Conservation (phyloP, 257 asterid species). For the Primulina tabacum region DNA sequence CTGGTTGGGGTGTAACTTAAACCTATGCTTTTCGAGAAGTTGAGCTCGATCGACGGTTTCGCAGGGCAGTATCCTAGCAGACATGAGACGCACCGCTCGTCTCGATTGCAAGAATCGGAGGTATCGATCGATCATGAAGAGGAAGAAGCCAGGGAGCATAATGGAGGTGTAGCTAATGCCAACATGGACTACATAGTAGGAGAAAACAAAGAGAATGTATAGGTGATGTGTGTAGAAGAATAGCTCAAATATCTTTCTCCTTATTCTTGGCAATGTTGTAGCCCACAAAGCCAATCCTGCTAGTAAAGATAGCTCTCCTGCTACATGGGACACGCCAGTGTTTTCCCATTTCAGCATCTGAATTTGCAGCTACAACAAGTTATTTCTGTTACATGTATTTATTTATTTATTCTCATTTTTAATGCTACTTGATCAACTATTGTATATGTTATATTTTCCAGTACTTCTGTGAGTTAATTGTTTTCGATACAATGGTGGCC, state of each 20-base stretch:
- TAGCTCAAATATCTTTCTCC: conserved; percentile 74
- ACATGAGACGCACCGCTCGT: conserved; percentile 48
- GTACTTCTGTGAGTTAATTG: too few relatives aligned
- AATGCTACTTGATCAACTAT: too few relatives aligned
- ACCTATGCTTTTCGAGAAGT: conserved; percentile 51
- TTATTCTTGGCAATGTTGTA: conserved; percentile 56
- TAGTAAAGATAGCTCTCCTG: conserved; percentile 73
- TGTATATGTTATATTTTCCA: too few relatives aligned
- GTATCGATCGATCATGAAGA: conserved; percentile 74
- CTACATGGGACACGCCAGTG: conserved; percentile 55
- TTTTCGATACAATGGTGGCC: too few relatives aligned
- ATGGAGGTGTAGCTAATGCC: conserved; percentile 49
- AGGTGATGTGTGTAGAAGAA: conserved; percentile 83
- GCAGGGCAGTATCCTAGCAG: conserved; percentile 60
- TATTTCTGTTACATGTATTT: too few relatives aligned
- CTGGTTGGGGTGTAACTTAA: conserved; percentile 30
- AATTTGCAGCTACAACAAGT: not conserved
- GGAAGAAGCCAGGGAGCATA: conserved; percentile 81
- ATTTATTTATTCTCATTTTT: too few relatives aligned
- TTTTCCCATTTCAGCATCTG: conserved; percentile 76
- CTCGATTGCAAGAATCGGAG: conserved; percentile 75
- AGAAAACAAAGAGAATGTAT: conserved; percentile 62
- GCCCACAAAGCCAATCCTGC: conserved; percentile 68
- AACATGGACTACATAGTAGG: conserved; percentile 76
- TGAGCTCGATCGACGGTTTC: conserved; percentile 73